Base-by-base conservation (phyloP, 1,284 basidiomycete genomes). In the Ustilago crameri region DNA sequence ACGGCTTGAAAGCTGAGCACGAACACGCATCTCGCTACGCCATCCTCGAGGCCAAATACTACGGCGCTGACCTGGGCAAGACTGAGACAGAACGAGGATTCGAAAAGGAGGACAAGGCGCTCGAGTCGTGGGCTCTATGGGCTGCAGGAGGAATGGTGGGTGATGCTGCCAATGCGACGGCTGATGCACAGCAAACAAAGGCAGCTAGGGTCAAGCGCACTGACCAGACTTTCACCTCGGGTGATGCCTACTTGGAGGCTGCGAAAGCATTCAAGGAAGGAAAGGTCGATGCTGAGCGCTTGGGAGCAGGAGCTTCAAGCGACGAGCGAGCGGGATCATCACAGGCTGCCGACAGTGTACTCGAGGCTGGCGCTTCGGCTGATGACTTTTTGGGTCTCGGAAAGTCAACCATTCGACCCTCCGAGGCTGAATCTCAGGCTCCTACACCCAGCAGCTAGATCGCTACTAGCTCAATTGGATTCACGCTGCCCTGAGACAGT, bases 11-110 rank as follows among this genome's bases (percentile, higher is more conserved):
- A 34, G 75, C 75, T 23, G 75, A 93, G 82, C 90, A 92, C 75
- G 89, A 94, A 78, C 88, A 93, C 56, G 88, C 92, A 3, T 89
- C 88, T 26, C 86, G 87, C 4, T 89, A 92, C 51, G 93, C 95
- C 14, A 87, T 88, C 18, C 86, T 90, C 73, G 93, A 98, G 84
- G 94, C 94, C 12, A 87, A 91, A 67, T 84, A 88, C 26, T 88
- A 91, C 76, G 93, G 94, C 46, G 89, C 89, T n/a, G 81, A 85
- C 35, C 91, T 93, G 75, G 87, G 86, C 12, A 86, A 63, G 46
- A 60, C 74, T 20, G 71, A 77, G 56, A 79, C 76, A 27, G 63
- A 74, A 43, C 68, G 77, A 34, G 78, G 76, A 51, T 79, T 75
- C 27, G 61, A 63, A 20, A 78, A 77, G 60, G 78, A 80, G 58